Evolutionary conservation across 352 stramenopile genomes (phyloP), one percentile per base, ranked within the genome.

Genomic region (Globisporangium acanthophoron): DNA sequence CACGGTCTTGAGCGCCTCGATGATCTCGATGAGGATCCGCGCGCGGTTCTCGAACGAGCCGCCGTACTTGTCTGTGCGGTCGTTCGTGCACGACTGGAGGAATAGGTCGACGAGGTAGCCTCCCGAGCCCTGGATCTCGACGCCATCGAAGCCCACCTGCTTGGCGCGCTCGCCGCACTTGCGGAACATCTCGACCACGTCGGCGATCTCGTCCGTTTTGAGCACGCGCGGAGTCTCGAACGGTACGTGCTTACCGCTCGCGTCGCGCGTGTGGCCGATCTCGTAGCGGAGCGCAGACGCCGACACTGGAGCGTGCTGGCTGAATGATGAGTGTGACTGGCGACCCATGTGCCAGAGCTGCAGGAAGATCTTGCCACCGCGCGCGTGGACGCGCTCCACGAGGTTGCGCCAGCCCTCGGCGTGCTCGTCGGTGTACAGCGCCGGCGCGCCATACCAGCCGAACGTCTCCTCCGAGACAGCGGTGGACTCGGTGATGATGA

Each of bases 21-120:
- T 11, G 55, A 82, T 56, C 62, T 89, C 70, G 9, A 68, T 58
- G 27, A 90, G 61, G 31, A 93, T 71, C 15, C 71, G 65, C 39
- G 64, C 58, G 18, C 83, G 74, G 58, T 90, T 92, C 54, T 92
- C 81, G 18, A 81, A 62, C 33, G 52, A 77, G 24, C 83, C 83
- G n/a, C 84, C 85, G 51, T 94, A 94, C 46, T 75, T 49, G 67
- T 94, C 85, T 0, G 66, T 86, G 40, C 80, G 74, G 21, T 67
- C 63, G 66, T 96, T 96, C 47, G 60, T 58, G 29, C 41, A 66
- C 31, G 62, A 63, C 56, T 87, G 70, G 9, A 96, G 63, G 62
- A 94, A 93, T 54, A 91, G 70, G 61, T 96, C 84, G 50, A 97
- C 61, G 29, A 97, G 66, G 59, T 97, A 97, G 18, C 88, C 89